These are phyloP conservation scores for Cylindrotheca closterium DNA, from an alignment of 108 stramenopile genomes.

Conservation along the genomic window DNA sequence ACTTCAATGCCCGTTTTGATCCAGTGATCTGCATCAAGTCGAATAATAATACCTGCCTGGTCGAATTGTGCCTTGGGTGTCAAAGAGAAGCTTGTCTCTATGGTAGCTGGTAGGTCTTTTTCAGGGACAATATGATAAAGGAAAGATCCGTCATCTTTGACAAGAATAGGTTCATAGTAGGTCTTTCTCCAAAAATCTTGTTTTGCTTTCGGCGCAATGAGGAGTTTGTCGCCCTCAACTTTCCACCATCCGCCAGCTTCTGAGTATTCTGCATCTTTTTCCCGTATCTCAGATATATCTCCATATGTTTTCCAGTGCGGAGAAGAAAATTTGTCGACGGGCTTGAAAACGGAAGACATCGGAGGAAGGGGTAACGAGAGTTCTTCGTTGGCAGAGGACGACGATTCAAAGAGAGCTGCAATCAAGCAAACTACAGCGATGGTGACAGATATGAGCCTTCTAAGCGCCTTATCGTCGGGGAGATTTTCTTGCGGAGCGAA, in stretches of 20 bases:
- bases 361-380: too few relatives aligned
- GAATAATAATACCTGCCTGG: conserved; percentile 49
- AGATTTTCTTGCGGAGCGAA: too few relatives aligned
- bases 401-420: too few relatives aligned
- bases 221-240: conserved; percentile 12
- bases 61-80: conserved; percentile 42
- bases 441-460: too few relatives aligned
- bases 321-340: too few relatives aligned
- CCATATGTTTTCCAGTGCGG: not conserved
- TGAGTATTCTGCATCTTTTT: too few relatives aligned
- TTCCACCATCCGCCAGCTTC: conserved; percentile 29
- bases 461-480: too few relatives aligned
- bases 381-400: too few relatives aligned
- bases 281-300: conserved; percentile 12
- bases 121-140: conserved; percentile 10
- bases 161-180: conserved; percentile 70
- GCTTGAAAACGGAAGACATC: too few relatives aligned
- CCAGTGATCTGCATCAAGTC: conserved; percentile 34
- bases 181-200: conserved; percentile 63
- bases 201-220: conserved; percentile 52
- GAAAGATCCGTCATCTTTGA: conserved; percentile 48
- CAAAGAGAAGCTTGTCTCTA: conserved; percentile 34
- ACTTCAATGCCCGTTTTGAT: conserved; percentile 53
- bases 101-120: conserved; percentile 2
- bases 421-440: too few relatives aligned